Conservation (phyloP, 345 rosid genomes). For the Hibiscus syriacus region DNA sequence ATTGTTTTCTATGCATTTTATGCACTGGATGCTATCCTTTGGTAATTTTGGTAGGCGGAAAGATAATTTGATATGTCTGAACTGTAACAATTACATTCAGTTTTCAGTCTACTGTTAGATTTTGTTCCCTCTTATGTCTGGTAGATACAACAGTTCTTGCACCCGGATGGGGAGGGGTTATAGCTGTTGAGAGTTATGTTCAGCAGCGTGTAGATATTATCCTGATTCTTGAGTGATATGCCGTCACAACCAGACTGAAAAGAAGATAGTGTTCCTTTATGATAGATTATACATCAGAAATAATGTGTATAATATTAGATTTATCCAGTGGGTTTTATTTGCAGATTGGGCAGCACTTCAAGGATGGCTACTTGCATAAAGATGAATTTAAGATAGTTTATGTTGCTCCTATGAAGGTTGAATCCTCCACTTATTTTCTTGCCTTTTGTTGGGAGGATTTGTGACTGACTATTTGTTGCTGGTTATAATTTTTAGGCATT, state of each 20-base stretch:
- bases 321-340: conserved; percentile 11
- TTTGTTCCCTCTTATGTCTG: background rate
- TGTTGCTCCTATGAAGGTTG: conserved; percentile 99
- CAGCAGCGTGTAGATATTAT: background rate
- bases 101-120: background rate
- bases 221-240: background rate
- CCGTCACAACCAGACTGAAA: background rate
- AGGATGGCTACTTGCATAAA: conserved; percentile 89
- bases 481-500: conserved; percentile 50
- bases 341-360: conserved; percentile 94
- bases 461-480: conserved; percentile 13
- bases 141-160: background rate
- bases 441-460: background rate
- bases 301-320: background rate
- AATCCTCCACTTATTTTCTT: background rate
- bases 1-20: background rate
- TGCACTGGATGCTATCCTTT: background rate
- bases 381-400: conserved; percentile 94
- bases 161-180: background rate
- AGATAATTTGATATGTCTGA: background rate
- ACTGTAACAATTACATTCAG: background rate
- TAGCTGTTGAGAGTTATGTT: background rate
- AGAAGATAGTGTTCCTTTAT: background rate
- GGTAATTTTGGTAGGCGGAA: background rate
- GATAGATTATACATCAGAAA: background rate